Base-by-base conservation (phyloP, 805 yeast species). In the Millerago galiae region DNA sequence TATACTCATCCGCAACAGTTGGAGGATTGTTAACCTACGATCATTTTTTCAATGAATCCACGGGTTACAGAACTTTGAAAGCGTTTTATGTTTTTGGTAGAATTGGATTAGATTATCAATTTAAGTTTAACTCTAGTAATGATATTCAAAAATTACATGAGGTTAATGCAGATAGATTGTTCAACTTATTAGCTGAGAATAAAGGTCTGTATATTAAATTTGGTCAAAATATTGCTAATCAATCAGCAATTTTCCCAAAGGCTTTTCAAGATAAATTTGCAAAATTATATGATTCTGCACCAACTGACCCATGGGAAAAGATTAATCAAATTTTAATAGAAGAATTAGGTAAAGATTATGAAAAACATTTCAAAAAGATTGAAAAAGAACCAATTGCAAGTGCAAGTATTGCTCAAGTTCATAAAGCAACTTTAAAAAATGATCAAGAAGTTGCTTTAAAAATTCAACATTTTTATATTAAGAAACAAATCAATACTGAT, bases 151-250 rank as follows among this genome's bases (percentile, higher is more conserved):
- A 71, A 0, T 59, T 84, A 9, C 93, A 84, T 50, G 78, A 75
- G 44, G 60, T 75, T 24, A 74, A 76, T 30, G 76, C 91, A 5
- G 71, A 68, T 15, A 57, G 79, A 35, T 51, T 79, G 40, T 68
- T 67, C 49, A 54, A 70, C 35, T 56, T 79, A 40, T 55, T 78
- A 43, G 56, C 59, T 30, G 54, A 54, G 11, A 78, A 78, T 54
- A 74, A 71, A 48, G 83, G 84, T 2, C 66, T 85, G 15, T 85
- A 82, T 55, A 79, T 85, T 58, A 84, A 84, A 58, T 60, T 82
- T 51, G 95, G 93, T 18, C 93, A 84, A 67, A 81, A 85, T 40
- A 71, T 84, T 36, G 91, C 93, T 3, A 77, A 83, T 54, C 93
- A 85, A 57, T 79, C 87, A 1, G 62, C 72, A 24, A 67, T 81